Evolutionary conservation across 257 asterid genomes (phyloP), one percentile per base, ranked within the genome.

Genomic region (Nicotiana tomentosiformis): DNA sequence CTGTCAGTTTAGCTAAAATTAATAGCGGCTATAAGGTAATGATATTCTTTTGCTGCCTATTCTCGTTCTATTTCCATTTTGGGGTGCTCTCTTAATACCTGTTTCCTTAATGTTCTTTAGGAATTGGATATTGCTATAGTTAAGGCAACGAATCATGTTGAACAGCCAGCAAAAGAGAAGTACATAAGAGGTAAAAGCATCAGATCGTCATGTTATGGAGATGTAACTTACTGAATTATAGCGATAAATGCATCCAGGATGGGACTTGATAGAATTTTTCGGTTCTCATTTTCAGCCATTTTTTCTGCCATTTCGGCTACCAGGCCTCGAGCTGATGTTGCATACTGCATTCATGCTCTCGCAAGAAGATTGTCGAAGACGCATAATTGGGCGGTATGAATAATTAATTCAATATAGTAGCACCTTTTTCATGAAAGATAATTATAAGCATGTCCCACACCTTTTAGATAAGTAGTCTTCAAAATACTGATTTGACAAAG

Each of bases 281-380:
- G 72, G 32, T 80, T 82, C 30, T 80, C 78, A 74, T 53, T 84
- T 90, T 55, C 95, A 96, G 99, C 98, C 80, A 86, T 96, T 82
- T 94, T 96, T 89, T 91, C 95, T 83, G 95, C 97, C 70, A 62
- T 96, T 84, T 94, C 98, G 82, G 98, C 98, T 81, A 92, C 97
- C 65, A 90, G 97, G 87, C 98, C 99, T 30, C 92, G 99, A 82
- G 99, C 99, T 82, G 99, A 96, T 88, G 99, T 96, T 87, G 98
- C 97, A 72, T 96, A 94, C 81, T 96, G 99, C 87, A 96, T 96
- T 79, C 98, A 96, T 83, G 98, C 97, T 58, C 97, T 96, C 61
- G 98, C 98, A 55, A 91, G 97, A 88, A 90, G 99, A 84, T 86
- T 96, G 88, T 83, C 97, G 0, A 94, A 92, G 91, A 96, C 99